Percentiles rank a stretch among this genome's conserved stretches.
Conservation (phyloP, 192 early-diverging fungal genomes). For the Rhizophagus prolifer region DNA sequence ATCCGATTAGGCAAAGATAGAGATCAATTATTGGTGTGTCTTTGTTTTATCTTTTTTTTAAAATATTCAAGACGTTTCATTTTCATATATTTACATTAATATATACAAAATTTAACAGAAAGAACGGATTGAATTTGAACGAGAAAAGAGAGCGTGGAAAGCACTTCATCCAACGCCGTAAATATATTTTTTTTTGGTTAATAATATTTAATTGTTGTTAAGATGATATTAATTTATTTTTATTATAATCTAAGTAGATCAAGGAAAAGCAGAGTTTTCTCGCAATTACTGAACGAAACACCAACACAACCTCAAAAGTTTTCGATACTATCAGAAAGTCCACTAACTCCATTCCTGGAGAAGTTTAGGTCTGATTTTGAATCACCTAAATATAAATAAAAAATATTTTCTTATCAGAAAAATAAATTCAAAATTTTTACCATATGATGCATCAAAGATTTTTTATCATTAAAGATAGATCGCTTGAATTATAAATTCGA, state of each 20-base stretch:
- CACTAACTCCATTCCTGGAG: constrained; percentile 3
- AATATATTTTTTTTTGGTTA: background rate
- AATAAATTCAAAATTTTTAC: no score
- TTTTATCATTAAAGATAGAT: no score
- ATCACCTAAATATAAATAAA: background rate
- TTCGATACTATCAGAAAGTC: background rate
- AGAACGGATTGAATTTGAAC: constrained; percentile 23
- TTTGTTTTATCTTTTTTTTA: background rate
- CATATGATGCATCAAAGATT: no score
- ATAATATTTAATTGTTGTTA: background rate
- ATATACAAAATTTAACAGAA: constrained; percentile 1
- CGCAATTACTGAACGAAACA: background rate
- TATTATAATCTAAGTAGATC: background rate
- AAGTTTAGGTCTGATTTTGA: background rate
- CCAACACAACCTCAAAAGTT: background rate
- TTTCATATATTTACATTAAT: background rate
- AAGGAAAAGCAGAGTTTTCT: background rate
- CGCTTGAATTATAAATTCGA: no score
- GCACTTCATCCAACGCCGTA: constrained; percentile 17
- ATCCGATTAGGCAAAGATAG: constrained; percentile 19
- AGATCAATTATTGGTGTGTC: background rate
- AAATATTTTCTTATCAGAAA: no score
- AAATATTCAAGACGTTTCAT: no score
- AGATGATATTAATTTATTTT: background rate
- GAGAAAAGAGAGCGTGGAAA: constrained; percentile 19